A percentile compares a stretch with the other conserved stretches of the same genome.
These are phyloP conservation scores for Diplotaxis tenuifolia DNA, from an alignment of 345 rosid species.

Conservation along the genomic window DNA sequence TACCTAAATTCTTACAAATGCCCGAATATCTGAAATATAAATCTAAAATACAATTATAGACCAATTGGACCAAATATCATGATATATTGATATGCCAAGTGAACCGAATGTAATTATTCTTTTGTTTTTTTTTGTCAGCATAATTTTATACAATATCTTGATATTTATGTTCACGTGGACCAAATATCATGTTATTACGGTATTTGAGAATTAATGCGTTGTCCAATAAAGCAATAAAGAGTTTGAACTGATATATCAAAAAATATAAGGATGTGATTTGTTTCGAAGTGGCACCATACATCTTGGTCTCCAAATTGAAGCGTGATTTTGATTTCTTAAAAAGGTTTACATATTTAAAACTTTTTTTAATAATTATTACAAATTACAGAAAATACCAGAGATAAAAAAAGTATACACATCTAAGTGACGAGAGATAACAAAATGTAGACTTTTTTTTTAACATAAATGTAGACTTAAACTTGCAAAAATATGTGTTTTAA, in stretches of 20 bases:
- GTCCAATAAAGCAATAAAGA: constrained; percentile 10
- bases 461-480: too few relatives aligned
- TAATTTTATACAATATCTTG: constrained; percentile 1
- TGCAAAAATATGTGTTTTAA: not conserved
- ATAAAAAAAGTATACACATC: not conserved
- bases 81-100: not conserved
- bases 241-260: not conserved
- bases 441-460: too few relatives aligned
- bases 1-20: not conserved
- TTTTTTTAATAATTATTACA: not conserved
- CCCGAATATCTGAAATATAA: not conserved
- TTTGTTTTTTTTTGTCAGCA: not conserved
- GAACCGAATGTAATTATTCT: not conserved
- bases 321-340: constrained; percentile 21
- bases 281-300: constrained; percentile 31
- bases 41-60: not conserved
- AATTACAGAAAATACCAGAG: not conserved
- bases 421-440: not conserved
- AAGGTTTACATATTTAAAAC: not conserved
- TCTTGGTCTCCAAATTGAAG: constrained; percentile 14
- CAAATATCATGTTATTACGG: not conserved
- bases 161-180: constrained; percentile 4
- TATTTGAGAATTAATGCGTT: constrained; percentile 2
- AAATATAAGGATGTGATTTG: constrained; percentile 10
- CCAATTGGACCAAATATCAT: not conserved